Percentiles rank a stretch among this genome's conserved stretches.
These are phyloP conservation scores for Brassica juncea DNA, from an alignment of 345 rosid genomes.

Conservation along the genomic window DNA sequence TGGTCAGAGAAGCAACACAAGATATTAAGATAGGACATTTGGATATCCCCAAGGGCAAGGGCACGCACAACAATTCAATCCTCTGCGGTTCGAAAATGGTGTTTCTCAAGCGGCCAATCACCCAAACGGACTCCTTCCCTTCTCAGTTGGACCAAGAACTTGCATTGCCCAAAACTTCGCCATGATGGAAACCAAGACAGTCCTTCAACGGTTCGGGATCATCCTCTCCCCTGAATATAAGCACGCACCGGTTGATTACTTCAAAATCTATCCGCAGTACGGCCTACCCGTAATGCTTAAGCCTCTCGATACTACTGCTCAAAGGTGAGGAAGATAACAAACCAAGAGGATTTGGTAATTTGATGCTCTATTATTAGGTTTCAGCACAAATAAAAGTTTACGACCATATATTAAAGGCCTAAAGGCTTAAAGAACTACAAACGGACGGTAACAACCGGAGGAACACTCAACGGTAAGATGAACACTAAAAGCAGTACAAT, in stretches of 20 bases:
- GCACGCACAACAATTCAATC: not conserved
- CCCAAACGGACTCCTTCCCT: not conserved
- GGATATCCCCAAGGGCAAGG: slow-evolving; percentile 8
- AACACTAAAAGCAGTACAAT: no score
- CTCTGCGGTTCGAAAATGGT: not conserved
- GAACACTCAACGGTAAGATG: no score
- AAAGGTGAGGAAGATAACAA: not conserved
- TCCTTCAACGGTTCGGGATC: not conserved
- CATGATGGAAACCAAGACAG: slow-evolving; percentile 1
- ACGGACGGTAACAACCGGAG: no score
- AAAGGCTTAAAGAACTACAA: no score
- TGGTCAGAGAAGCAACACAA: slow-evolving; percentile 8
- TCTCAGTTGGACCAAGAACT: slow-evolving; percentile 5
- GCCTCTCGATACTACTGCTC: not conserved
- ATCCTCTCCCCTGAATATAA: slow-evolving; percentile 10
- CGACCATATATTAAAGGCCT: no score
- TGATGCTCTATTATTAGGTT: no score
- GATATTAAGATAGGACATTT: slow-evolving; percentile 1
- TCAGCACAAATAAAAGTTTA: no score
- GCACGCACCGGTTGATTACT: slow-evolving; percentile 1
- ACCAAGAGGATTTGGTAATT: no score
- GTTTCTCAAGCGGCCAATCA: slow-evolving; percentile 8
- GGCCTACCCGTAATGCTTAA: slow-evolving; percentile 11
- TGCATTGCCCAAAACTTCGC: slow-evolving; percentile 13
- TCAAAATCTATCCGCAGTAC: slow-evolving; percentile 1